These are phyloP conservation scores for Pseudogymnoascus sp. DNA, from an alignment of 2,329 filamentous ascomycete genomes.

Conservation along the genomic window DNA sequence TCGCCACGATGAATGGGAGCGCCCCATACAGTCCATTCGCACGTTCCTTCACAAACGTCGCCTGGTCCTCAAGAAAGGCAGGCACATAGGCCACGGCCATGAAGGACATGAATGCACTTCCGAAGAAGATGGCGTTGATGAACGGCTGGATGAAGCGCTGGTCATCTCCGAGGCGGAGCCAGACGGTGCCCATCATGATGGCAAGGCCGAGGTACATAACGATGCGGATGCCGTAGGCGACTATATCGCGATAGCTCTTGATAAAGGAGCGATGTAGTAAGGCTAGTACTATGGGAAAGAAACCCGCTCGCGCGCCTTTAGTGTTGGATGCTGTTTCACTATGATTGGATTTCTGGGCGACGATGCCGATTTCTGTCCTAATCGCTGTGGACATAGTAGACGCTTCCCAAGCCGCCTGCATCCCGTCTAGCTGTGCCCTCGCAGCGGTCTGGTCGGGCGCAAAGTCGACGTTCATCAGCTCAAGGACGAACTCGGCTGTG, in stretches of 20 bases:
- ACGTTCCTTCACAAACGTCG: constrained; percentile 67
- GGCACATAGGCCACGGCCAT: constrained; percentile 83
- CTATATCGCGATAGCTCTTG: constrained; percentile 75
- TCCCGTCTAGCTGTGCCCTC: constrained; percentile 39
- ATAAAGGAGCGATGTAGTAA: constrained; percentile 72
- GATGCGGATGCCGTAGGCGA: constrained; percentile 75
- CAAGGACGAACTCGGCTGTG: constrained; percentile 71
- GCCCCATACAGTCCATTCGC: constrained; percentile 75
- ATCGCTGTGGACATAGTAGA: constrained; percentile 35
- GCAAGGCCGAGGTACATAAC: constrained; percentile 75
- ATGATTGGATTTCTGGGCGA: constrained; percentile 9
- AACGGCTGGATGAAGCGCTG: constrained; percentile 73
- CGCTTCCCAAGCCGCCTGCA: constrained; percentile 48
- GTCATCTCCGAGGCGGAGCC: constrained; percentile 59
- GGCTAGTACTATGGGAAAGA: constrained; percentile 44
- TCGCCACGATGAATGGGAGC: constrained; percentile 63
- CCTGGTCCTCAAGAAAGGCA: constrained; percentile 70
- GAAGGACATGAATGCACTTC: constrained; percentile 68
- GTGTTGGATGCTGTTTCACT: constrained; percentile 13
- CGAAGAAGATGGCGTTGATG: constrained; percentile 70
- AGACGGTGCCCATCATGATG: constrained; percentile 84
- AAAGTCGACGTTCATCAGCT: constrained; percentile 74
- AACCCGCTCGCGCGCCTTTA: constrained; percentile 15
- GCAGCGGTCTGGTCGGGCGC: constrained; percentile 40
- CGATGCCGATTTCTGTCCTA: constrained; percentile 22